Evolutionary conservation across 2,329 filamentous ascomycete species (phyloP).

Genomic region (Fusarium compactum): DNA sequence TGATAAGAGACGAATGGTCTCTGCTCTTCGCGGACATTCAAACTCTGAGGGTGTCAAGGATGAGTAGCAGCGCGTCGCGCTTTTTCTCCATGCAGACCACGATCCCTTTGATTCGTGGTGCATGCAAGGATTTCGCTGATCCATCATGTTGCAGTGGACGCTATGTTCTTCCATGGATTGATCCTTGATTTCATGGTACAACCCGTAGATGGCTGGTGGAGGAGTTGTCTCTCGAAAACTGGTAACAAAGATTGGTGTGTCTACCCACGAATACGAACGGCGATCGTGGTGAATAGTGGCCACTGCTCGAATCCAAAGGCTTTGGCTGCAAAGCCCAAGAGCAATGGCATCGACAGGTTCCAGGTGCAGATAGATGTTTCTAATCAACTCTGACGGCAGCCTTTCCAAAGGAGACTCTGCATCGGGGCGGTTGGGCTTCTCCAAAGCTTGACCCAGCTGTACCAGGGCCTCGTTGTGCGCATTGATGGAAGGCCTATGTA

Average conservation of each 20-base stretch:
- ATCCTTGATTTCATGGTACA: background rate
- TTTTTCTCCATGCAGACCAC: background rate
- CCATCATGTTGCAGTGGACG: too few relatives aligned
- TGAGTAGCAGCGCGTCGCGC: background rate
- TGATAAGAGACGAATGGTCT: background rate
- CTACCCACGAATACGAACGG: background rate
- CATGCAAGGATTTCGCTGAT: background rate
- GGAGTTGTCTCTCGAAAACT: background rate
- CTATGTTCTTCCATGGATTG: background rate
- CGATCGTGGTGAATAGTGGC: background rate
- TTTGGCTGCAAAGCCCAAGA: background rate
- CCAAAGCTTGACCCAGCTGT: background rate
- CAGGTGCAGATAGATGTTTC: background rate
- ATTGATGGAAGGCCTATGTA: background rate
- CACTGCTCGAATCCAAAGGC: background rate
- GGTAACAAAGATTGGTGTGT: background rate
- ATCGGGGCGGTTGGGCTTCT: background rate
- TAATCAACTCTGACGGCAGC: background rate
- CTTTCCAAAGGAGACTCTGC: background rate
- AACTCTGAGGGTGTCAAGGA: background rate
- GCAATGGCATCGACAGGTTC: background rate
- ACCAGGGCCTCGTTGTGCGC: background rate
- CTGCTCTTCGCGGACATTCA: background rate
- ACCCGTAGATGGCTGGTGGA: background rate
- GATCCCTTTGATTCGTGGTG: background rate